Evolutionary conservation across 768 basidiomycete genomes (phyloP), one percentile per base, ranked within the genome.

Genomic region (Pulveroboletus sp.): DNA sequence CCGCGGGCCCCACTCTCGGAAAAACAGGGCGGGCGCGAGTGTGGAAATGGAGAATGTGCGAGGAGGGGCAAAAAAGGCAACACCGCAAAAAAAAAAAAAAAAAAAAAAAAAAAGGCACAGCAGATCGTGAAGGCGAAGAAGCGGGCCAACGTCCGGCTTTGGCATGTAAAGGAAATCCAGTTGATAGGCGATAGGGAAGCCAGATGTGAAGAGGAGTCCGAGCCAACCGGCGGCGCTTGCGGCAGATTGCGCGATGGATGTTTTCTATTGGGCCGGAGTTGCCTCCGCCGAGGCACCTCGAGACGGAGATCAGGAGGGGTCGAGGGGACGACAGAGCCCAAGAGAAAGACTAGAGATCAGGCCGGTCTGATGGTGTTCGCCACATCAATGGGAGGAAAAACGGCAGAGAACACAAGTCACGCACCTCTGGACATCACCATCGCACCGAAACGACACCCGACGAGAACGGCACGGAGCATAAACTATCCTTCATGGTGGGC

Each of bases 201-300:
- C 83, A 43, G 74, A 70, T 45, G 82, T 81, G 60, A 80, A 80
- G 10, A 83, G 72, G 50, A 81, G 76, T 17, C 82, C 81, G 46
- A 81, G 64, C 26, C 78, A 79, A 48, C 81, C 81, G 35, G 83
- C 68, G 42, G 82, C 75, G 67, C 57, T 57, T 40, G 58, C 21
- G 21, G 21, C 21, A 47, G 57, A 44, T 39, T 58, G 43, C 5
- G 55, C 44, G 26, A 55, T 35, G 38, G 21, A 54, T 52, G 59
- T 84, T 83, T 64, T 85, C 83, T 64, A 83, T 83, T 11, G 81
- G 82, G 26, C 79, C 79, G 62, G 82, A 82, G 53, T 75, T 69
- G 12, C 81, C 84, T 12, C 80, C 79, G 31, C 53, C 55, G 18
- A 80, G 65, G 39, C 76, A 59, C 27, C 66, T 64, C 1, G 79